These are phyloP conservation scores for Arxiozyma telluris DNA, from an alignment of 1,139 yeast genomes.

Conservation along the genomic window DNA sequence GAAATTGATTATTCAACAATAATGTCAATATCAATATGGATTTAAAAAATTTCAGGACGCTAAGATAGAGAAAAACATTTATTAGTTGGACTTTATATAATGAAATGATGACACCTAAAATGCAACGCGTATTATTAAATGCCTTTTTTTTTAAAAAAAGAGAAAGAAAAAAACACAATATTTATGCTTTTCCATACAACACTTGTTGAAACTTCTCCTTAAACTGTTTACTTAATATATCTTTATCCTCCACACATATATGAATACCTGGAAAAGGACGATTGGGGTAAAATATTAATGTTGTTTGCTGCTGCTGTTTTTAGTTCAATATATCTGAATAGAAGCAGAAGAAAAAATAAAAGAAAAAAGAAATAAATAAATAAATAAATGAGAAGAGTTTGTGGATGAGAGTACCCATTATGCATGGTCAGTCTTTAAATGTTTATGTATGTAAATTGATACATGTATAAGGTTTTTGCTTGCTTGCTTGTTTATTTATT, in stretches of 20 bases:
- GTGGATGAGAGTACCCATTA: not conserved
- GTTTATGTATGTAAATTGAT: not conserved
- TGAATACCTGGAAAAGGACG: not conserved
- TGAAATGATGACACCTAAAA: no score
- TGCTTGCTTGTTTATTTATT: no score
- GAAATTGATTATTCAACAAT: not conserved
- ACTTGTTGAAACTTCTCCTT: not conserved
- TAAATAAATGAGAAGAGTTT: no score
- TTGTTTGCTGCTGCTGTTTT: not conserved
- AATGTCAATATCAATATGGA: no score
- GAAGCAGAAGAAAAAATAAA: not conserved
- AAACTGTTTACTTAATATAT: no score
- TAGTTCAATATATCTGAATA: no score
- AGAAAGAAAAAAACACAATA: no score
- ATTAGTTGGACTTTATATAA: not conserved
- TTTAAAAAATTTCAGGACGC: not conserved
- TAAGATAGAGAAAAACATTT: no score
- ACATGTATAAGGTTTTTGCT: no score
- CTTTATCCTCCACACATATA: not conserved
- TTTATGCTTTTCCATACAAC: not conserved
- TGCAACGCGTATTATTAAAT: not conserved
- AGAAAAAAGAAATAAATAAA: no score
- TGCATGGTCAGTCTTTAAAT: not conserved
- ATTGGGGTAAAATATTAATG: not conserved
- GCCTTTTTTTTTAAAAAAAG: not conserved